Evolutionary conservation across 225 moss, liverwort and hornwort genomes (phyloP).

Genomic region (Lunularia cruciata): DNA sequence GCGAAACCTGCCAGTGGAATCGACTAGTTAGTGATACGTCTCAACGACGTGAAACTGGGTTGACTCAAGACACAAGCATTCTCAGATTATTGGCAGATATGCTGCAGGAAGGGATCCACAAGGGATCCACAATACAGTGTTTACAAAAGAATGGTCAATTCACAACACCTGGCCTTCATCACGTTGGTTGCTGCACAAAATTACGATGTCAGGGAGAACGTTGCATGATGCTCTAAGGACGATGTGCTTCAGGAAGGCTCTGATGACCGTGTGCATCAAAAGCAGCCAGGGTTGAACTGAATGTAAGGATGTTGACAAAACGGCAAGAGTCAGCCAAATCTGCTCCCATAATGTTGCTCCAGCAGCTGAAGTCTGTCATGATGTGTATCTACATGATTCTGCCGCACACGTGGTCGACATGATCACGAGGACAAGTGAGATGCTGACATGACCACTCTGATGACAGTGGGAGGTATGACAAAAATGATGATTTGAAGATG

Average conservation of each 20-base stretch:
- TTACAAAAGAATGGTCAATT: constrained; percentile 64
- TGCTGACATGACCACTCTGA: constrained; percentile 51
- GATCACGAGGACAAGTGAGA: constrained; percentile 50
- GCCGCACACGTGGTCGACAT: constrained; percentile 70
- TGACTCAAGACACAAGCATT: constrained; percentile 58
- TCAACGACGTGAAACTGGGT: constrained; percentile 18
- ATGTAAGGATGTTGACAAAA: constrained; percentile 75
- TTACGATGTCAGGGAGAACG: constrained; percentile 67
- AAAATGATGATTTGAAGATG: constrained; percentile 86
- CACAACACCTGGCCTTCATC: constrained; percentile 92
- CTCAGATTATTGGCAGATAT: constrained; percentile 42
- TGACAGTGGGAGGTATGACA: constrained; percentile 62
- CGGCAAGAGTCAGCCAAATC: constrained; percentile 83
- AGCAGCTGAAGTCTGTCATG: constrained; percentile 72
- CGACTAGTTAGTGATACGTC: constrained; percentile 22
- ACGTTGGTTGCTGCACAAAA: constrained; percentile 97
- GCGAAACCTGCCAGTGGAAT: constrained; percentile 77
- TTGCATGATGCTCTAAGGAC: constrained; percentile 55
- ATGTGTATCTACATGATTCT: constrained; percentile 73
- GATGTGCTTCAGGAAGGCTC: constrained; percentile 50
- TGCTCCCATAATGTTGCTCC: constrained; percentile 91
- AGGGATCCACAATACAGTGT: constrained; percentile 43
- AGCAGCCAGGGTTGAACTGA: constrained; percentile 65
- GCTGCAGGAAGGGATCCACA: constrained; percentile 44
- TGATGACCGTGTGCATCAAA: constrained; percentile 46